Percentiles rank a stretch among this genome's conserved stretches.
Evolutionary conservation across 176 grass and related monocot species (phyloP).

Genomic region (Musa acuminata): DNA sequence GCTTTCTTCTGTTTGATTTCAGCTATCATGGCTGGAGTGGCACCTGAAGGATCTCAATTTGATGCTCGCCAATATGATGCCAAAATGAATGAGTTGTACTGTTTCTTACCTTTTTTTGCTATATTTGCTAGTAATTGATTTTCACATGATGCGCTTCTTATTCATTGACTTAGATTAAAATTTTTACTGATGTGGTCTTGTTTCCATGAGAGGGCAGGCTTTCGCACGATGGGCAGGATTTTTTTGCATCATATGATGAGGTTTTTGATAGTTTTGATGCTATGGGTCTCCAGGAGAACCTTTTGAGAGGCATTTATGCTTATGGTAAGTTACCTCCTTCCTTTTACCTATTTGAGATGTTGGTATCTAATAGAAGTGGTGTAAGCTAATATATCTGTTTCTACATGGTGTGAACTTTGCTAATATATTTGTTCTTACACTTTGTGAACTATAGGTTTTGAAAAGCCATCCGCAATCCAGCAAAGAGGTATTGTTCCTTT

Average conservation of each 20-base stretch:
- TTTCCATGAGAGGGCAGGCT: not conserved
- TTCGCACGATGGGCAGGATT: slow-evolving; percentile 12
- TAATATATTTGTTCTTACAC: not conserved
- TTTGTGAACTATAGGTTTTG: slow-evolving; percentile 6
- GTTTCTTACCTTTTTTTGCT: not conserved
- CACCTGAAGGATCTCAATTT: slow-evolving; percentile 14
- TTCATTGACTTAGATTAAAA: no score
- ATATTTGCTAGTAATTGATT: not conserved
- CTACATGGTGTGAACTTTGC: not conserved
- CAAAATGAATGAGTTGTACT: not conserved
- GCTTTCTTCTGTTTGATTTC: not conserved
- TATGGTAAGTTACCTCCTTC: not conserved
- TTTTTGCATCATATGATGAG: slow-evolving; percentile 19
- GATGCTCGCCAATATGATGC: not conserved
- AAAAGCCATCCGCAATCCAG: slow-evolving; percentile 13
- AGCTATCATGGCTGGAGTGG: not conserved
- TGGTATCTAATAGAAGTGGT: not conserved
- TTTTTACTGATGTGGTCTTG: not conserved
- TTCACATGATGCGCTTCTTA: not conserved
- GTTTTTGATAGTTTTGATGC: not conserved
- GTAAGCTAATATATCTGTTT: not conserved
- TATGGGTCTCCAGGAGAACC: no score
- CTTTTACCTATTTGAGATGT: not conserved
- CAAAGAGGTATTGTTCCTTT: slow-evolving; percentile 15
- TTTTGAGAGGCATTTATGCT: slow-evolving; percentile 8